Base-by-base conservation (phyloP, 2,329 filamentous ascomycete species). In the Paraphaeosphaeria minitans region DNA sequence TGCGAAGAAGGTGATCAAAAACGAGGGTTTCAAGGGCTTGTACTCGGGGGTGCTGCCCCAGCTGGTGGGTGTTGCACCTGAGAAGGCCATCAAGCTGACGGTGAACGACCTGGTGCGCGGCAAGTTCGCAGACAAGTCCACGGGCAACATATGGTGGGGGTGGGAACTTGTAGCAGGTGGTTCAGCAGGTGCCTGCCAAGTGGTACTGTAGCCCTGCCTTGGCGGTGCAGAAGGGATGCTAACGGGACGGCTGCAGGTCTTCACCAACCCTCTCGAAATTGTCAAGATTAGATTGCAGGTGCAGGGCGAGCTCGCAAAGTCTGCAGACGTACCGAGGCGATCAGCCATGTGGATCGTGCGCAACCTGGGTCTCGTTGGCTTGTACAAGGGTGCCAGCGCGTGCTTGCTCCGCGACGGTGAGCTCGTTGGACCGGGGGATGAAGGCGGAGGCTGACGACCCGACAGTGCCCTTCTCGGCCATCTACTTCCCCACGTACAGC, bases 201-300 rank as follows among this genome's bases (percentile, higher is more conserved):
- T 99, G 68, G 92, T 96, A 85, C 83, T 89, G 68, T 58, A 45
- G 22, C 49, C 48, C 57, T 22, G 21, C 48, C 53, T 66, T 41
- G 42, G 24, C 45, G 21, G 43, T 33, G 24, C 43, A 21, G 46
- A 47, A 45, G 27, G 55, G 1, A 37, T 35, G 56, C 59, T 70
- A 61, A 69, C 56, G 27, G 56, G 16, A 21, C 7, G 45, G 19
- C 8, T 46, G 27, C 53, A 93, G 91, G 88, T 97, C 69, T 98
- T 98, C 80, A 97, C 93, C 67, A 99, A 98, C 78, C 95, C 95
- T 27, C 87, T 99, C 19, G 95, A 99, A 78, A 99, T 99, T 74
- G 95, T 99, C 82, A 99, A 99, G 84, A 99, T 99, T 75, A 91
- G 95, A 66, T 87, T 99, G 54, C 95, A 99, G 79, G 91, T 99